Evolutionary conservation across 495 filamentous ascomycete genomes (phyloP), one percentile per base, ranked within the genome.

Genomic region (Annulohypoxylon nitens): DNA sequence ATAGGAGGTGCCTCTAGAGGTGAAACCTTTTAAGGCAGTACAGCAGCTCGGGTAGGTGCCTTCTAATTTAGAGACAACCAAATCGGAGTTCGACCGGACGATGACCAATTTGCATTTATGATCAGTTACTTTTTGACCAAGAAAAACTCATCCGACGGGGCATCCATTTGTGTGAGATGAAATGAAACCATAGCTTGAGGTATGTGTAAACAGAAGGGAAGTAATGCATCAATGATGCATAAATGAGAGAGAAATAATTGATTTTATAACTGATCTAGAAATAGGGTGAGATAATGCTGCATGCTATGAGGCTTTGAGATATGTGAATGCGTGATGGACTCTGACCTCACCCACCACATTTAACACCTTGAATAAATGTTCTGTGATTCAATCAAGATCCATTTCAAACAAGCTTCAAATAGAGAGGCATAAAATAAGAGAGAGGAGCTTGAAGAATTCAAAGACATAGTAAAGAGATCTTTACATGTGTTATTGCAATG

Each of bases 41-140:
- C 43, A 47, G 16, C 43, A 47, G 43, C 16, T 18, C 43, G 43
- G 43, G 43, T 5, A 51, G 48, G 48, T 51, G 48, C 48, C 16
- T 47, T 20, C n/a, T 47, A 2, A 20, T 18, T 20, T 47, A 14
- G 43, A 20, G 43, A 20, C 4, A 20, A 20, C 16, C 43, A 47
- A 47, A 47, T 47, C 43, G n/a, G 43, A 47, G 43, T 5, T 20
- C n/a, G 18, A 47, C 5, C 43, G 43, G 43, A 47, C n/a, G n/a
- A 47, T 9, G 16, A 20, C 43, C 43, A 47, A 47, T 47, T 47
- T 47, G 16, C 4, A 47, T 47, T 47, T 47, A 47, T 47, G 43
- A 47, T n/a, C 43, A 47, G 43, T 47, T 47, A 47, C 43, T 47
- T 47, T 45, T 47, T 18, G 43, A 18, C 43, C n/a, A 47, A 9